These are phyloP conservation scores for Ogataea nakhonphanomensis DNA, from an alignment of 805 yeast genomes.

Conservation along the genomic window DNA sequence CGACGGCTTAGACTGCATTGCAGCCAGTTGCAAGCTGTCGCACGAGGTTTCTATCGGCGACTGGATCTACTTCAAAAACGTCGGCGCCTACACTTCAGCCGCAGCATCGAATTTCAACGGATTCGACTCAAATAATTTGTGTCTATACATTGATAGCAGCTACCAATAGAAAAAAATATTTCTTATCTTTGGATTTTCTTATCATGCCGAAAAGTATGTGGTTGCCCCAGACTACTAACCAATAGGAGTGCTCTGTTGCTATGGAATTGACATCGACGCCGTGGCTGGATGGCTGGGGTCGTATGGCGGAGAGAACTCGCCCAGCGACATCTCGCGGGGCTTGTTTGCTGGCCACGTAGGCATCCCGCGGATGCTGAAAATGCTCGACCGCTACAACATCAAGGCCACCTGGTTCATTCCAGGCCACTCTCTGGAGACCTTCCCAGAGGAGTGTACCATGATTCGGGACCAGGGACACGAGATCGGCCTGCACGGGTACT, in stretches of 20 bases:
- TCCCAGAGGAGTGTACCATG: conserved; percentile 36
- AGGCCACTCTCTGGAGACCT: conserved; percentile 38
- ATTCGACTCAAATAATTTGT: conserved; percentile 58
- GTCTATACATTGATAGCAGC: conserved; percentile 53
- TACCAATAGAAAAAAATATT: conserved; percentile 1
- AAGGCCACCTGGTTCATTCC: conserved; percentile 39
- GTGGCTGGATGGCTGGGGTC: conserved; percentile 39
- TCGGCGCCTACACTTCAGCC: conserved; percentile 91
- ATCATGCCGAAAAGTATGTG: conserved; percentile 6
- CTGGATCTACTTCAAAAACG: conserved; percentile 79
- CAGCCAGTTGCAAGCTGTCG: conserved; percentile 49
- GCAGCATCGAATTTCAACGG: conserved; percentile 96
- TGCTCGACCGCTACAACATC: conserved; percentile 34
- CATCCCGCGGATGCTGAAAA: conserved; percentile 33
- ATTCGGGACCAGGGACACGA: conserved; percentile 36
- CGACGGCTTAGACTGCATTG: conserved; percentile 89
- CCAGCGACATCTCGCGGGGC: conserved; percentile 36
- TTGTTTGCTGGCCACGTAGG: conserved; percentile 38
- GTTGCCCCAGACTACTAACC: neutral
- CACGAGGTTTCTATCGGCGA: conserved; percentile 76
- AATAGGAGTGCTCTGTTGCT: conserved; percentile 33
- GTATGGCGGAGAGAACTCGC: conserved; percentile 36
- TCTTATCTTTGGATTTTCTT: conserved; percentile 12
- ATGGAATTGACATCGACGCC: conserved; percentile 38
- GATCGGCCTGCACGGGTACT: conserved; percentile 37